A percentile compares a stretch with the other conserved stretches of the same genome.
Evolutionary conservation across 2,329 filamentous ascomycete species (phyloP).

Genomic region (Fusarium falciforme): DNA sequence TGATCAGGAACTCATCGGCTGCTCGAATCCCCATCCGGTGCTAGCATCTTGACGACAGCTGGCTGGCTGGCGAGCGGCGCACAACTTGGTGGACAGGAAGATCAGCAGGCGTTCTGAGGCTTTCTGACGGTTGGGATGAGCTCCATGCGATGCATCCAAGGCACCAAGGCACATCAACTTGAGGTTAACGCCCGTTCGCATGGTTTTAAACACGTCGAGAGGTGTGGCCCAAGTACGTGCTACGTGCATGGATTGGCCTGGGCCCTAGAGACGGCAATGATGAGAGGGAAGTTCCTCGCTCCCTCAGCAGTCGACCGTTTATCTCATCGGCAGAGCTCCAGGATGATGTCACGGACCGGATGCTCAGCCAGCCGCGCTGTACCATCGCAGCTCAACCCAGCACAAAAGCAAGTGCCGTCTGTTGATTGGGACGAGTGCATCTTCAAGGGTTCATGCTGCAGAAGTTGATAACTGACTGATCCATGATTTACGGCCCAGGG

Average conservation of each 20-base stretch:
- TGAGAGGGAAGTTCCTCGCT: slow-evolving; percentile 7
- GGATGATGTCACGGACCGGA: neutral
- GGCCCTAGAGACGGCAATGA: neutral
- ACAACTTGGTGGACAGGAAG: slow-evolving; percentile 6
- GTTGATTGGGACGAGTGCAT: slow-evolving; percentile 6
- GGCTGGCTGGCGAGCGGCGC: neutral
- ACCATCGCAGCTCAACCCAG: neutral
- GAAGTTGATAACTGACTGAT: slow-evolving; percentile 23
- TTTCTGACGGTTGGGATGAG: slow-evolving; percentile 17
- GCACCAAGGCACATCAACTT: slow-evolving; percentile 10
- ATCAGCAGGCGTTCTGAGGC: slow-evolving; percentile 23
- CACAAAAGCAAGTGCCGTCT: slow-evolving; percentile 5
- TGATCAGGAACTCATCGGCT: slow-evolving; percentile 23
- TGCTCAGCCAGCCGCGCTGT: neutral
- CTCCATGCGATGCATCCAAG: slow-evolving; percentile 3
- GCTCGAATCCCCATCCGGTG: slow-evolving; percentile 6
- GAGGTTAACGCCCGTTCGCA: slow-evolving; percentile 10
- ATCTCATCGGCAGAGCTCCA: neutral
- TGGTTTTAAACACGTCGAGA: slow-evolving; percentile 10
- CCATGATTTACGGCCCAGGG: neutral
- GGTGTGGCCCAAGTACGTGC: slow-evolving; percentile 18
- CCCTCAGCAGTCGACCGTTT: neutral
- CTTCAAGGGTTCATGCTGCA: slow-evolving; percentile 15
- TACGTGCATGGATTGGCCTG: neutral
- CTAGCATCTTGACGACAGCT: slow-evolving; percentile 12